These are phyloP conservation scores for Arthrobotrys musiformis DNA, from an alignment of 2,329 filamentous ascomycete genomes.

Conservation along the genomic window DNA sequence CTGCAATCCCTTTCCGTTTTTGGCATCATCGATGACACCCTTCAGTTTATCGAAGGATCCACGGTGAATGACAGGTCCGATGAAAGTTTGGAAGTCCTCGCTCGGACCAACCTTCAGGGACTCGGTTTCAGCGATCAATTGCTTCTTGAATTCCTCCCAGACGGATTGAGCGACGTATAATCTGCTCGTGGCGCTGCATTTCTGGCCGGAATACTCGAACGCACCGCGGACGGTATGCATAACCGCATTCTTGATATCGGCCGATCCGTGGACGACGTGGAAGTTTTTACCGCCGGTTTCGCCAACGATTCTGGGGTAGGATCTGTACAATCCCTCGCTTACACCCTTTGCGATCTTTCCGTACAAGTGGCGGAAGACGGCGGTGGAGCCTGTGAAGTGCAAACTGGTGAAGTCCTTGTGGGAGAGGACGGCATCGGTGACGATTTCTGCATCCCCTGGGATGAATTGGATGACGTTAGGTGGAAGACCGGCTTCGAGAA, in stretches of 20 bases:
- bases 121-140: slow-evolving; percentile 74
- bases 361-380: slow-evolving; percentile 88
- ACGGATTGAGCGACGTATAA: slow-evolving; percentile 80
- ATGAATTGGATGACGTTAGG: slow-evolving; percentile 92
- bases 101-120: slow-evolving; percentile 77
- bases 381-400: slow-evolving; percentile 93
- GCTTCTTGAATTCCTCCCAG: slow-evolving; percentile 74
- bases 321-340: slow-evolving; percentile 80
- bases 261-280: slow-evolving; percentile 81
- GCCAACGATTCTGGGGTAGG: slow-evolving; percentile 88
- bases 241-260: slow-evolving; percentile 80
- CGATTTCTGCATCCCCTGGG: slow-evolving; percentile 83
- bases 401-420: slow-evolving; percentile 88
- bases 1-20: slow-evolving; percentile 72
- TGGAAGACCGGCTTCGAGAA: slow-evolving; percentile 89
- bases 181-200: slow-evolving; percentile 86
- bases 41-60: slow-evolving; percentile 83
- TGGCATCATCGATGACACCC: slow-evolving; percentile 79
- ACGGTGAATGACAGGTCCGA: slow-evolving; percentile 86
- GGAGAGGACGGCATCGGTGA: slow-evolving; percentile 79
- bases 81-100: slow-evolving; percentile 78
- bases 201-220: slow-evolving; percentile 91
- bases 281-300: slow-evolving; percentile 96
- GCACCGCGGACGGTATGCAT: slow-evolving; percentile 85
- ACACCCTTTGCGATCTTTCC: slow-evolving; percentile 85